These are phyloP conservation scores for Talaromyces sp. DNA, from an alignment of 2,329 filamentous ascomycete genomes.

Conservation along the genomic window DNA sequence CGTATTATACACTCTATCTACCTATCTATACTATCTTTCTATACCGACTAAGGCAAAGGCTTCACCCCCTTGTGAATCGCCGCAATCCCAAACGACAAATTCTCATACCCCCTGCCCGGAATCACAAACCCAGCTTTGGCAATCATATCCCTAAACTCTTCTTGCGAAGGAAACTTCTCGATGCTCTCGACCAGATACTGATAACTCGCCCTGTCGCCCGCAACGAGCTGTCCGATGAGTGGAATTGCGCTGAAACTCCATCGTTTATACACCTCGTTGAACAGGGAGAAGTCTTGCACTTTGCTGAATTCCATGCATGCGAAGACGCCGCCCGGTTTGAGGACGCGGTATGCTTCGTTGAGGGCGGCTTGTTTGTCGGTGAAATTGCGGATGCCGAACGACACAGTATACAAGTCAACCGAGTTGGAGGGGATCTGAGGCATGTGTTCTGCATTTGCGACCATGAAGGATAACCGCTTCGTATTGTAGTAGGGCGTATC, in stretches of 20 bases:
- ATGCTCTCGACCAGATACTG: slow-evolving; percentile 99
- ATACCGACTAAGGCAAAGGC: slow-evolving; percentile 43
- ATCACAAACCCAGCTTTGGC: slow-evolving; percentile 75
- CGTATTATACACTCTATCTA: slow-evolving; percentile 1
- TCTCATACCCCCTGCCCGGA: slow-evolving; percentile 79
- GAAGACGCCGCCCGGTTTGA: slow-evolving; percentile 93
- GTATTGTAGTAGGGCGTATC: slow-evolving; percentile 59
- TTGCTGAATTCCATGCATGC: slow-evolving; percentile 95
- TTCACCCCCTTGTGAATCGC: slow-evolving; percentile 97
- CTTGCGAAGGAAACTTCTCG: slow-evolving; percentile 84
- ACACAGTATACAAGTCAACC: slow-evolving; percentile 95
- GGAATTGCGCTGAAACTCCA: slow-evolving; percentile 97
- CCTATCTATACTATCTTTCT: neutral
- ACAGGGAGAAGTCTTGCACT: slow-evolving; percentile 66
- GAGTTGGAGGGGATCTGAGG: slow-evolving; percentile 62
- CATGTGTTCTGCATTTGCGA: slow-evolving; percentile 85
- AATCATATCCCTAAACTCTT: slow-evolving; percentile 67
- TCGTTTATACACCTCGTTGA: slow-evolving; percentile 85
- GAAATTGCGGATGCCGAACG: slow-evolving; percentile 97
- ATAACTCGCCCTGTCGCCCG: slow-evolving; percentile 91
- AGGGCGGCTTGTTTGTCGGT: slow-evolving; percentile 84
- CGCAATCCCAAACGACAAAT: slow-evolving; percentile 87
- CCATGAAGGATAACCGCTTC: slow-evolving; percentile 67
- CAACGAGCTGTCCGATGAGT: slow-evolving; percentile 90
- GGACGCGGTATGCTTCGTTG: slow-evolving; percentile 77